These are phyloP conservation scores for Russula ochroleuca DNA, from an alignment of 768 basidiomycete genomes.

Conservation along the genomic window DNA sequence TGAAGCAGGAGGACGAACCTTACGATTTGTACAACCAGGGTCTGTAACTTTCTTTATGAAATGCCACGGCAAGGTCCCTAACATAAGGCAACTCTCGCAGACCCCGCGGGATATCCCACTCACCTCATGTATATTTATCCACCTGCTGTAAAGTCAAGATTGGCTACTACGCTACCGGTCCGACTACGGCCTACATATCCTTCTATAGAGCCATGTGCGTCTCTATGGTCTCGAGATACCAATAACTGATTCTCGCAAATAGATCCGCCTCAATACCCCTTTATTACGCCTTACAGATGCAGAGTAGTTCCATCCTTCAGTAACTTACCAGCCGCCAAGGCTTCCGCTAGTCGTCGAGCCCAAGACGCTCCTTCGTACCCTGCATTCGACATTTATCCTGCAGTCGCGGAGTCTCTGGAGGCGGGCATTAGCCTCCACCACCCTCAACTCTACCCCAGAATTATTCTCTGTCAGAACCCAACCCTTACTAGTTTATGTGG, in stretches of 20 bases:
- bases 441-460: slow-evolving; percentile 11
- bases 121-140: slow-evolving; percentile 17
- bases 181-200: slow-evolving; percentile 6
- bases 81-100: not conserved
- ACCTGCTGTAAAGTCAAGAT: not conserved
- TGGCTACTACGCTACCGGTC: not conserved
- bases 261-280: slow-evolving; percentile 15
- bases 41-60: slow-evolving; percentile 6
- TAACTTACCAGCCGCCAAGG: not conserved
- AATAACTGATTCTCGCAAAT: not conserved
- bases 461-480: slow-evolving; percentile 12
- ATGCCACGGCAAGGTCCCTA: not conserved
- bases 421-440: not conserved
- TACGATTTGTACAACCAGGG: slow-evolving; percentile 21
- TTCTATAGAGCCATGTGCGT: slow-evolving; percentile 13
- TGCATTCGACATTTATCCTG: slow-evolving; percentile 14
- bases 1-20: slow-evolving; percentile 16
- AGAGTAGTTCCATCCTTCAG: not conserved
- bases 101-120: slow-evolving; percentile 16
- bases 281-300: not conserved
- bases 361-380: slow-evolving; percentile 8
- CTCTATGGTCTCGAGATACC: not conserved
- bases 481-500: not conserved
- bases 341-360: not conserved
- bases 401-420: not conserved